Evolutionary conservation across 345 rosid species (phyloP), one percentile per base, ranked within the genome.

Genomic region (Rhizophora apiculata): DNA sequence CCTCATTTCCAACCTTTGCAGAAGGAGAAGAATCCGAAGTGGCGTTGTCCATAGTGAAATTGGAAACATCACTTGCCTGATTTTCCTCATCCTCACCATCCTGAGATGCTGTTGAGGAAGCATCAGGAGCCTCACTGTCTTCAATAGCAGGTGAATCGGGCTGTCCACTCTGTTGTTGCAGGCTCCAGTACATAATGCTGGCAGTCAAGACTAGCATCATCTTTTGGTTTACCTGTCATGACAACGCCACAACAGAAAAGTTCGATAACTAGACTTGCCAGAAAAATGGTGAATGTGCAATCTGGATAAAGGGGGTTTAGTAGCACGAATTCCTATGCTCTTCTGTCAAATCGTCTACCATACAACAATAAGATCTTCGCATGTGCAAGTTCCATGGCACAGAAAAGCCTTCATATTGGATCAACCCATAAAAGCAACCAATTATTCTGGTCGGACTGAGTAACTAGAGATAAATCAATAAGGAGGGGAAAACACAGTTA

Each of bases 151-250:
- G 69, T 10, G 78, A 48, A 11, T 83, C 85, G 6, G 82, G 63
- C 62, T 78, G 87, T 15, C 48, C 80, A 63, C 73, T 78, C 68
- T 76, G 82, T 62, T 77, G 82, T 72, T 88, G 95, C 57, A 95
- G 82, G 82, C 97, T 89, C 99, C 96, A 92, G 75, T 84, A 92
- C 97, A 92, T 92, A 68, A 95, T 92, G 77, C 96, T 90, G n/a
- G 98, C 98, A 0, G 97, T 76, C 81, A 95, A 78, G 43, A 81
- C 89, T 43, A 95, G 96, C 71, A 92, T 88, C 99, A 95, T 95
- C 86, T 92, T 95, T 84, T 82, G 96, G 87, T 95, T 95, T 66
- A 90, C 97, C 98, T 94, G 87, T 72, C 75, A 70, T 52, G 26
- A 29, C 57, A 31, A 39, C 8, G n/a, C 32, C 37, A 36, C 3